phyloP scores from a whole-genome alignment of 2,329 filamentous ascomycete genomes.

The Incumbomyces lentus region DNA sequence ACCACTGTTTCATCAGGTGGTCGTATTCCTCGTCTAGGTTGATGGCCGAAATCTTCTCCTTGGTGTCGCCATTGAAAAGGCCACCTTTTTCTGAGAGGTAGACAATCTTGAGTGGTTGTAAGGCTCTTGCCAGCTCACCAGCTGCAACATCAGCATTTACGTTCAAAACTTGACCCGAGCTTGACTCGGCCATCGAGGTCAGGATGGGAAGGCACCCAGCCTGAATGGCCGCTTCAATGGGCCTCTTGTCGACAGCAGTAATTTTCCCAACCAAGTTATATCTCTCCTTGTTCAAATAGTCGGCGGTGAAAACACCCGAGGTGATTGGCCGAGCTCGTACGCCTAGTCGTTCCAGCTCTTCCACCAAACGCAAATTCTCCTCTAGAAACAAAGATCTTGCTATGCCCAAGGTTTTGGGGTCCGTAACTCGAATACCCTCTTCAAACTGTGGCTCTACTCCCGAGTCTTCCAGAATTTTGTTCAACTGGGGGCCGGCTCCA shows the following conservation, averaged over 20 bases:
- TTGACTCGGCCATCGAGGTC: constrained; percentile 90
- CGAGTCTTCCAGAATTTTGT: constrained; percentile 77
- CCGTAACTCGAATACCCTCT: constrained; percentile 90
- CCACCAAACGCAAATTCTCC: constrained; percentile 86
- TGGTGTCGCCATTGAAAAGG: constrained; percentile 84
- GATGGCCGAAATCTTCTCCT: constrained; percentile 91
- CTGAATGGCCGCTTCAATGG: constrained; percentile 83
- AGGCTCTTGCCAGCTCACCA: constrained; percentile 75
- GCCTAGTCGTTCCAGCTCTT: constrained; percentile 80
- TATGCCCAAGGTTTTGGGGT: constrained; percentile 85
- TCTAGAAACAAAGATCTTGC: constrained; percentile 88
- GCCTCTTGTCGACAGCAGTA: constrained; percentile 77
- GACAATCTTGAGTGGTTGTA: constrained; percentile 93
- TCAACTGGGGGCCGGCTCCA: constrained; percentile 88
- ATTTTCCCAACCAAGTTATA: constrained; percentile 95
- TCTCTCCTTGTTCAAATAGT: constrained; percentile 93
- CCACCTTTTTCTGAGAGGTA: constrained; percentile 98
- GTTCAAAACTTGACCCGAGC: constrained; percentile 85
- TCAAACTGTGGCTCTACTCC: constrained; percentile 93
- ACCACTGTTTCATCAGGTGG: constrained; percentile 80
- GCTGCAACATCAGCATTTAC: constrained; percentile 97
- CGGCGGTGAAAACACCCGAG: constrained; percentile 78
- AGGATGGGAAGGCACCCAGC: constrained; percentile 86
- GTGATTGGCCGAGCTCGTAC: constrained; percentile 83
- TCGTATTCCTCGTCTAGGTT: constrained; percentile 97